Conservation (phyloP, 805 yeast species). For the Saccharomycopsis vini region DNA sequence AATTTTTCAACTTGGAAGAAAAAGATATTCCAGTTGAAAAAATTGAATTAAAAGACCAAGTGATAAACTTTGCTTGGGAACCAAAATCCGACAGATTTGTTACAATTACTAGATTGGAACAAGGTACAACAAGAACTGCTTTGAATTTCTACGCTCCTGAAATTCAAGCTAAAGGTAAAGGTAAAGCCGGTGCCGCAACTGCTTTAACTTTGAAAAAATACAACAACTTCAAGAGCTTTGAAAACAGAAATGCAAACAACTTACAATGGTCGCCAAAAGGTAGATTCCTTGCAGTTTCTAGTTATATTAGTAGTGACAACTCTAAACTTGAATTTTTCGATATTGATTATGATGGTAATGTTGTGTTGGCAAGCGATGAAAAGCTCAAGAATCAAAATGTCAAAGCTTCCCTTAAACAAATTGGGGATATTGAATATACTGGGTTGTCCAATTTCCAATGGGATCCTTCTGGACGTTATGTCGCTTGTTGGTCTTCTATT, state of each 20-base stretch:
- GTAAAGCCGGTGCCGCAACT: constrained; percentile 31
- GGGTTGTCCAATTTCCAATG: constrained; percentile 81
- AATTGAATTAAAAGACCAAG: constrained; percentile 84
- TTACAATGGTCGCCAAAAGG: constrained; percentile 90
- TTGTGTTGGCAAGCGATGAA: constrained; percentile 28
- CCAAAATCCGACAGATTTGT: constrained; percentile 85
- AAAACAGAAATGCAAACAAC: constrained; percentile 59
- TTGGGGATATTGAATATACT: constrained; percentile 55
- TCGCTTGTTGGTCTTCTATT: constrained; percentile 79
- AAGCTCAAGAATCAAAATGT: constrained; percentile 34
- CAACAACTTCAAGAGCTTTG: constrained; percentile 49
- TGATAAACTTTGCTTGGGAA: constrained; percentile 90
- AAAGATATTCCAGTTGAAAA: constrained; percentile 92
- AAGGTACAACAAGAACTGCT: constrained; percentile 49
- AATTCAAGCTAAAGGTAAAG: constrained; percentile 42
- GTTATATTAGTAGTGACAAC: constrained; percentile 34
- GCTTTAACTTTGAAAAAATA: constrained; percentile 39
- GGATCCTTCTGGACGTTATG: constrained; percentile 94
- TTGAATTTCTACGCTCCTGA: constrained; percentile 82
- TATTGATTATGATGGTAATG: constrained; percentile 69
- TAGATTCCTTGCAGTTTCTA: constrained; percentile 59
- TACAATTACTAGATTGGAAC: constrained; percentile 57
- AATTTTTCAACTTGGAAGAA: constrained; percentile 80
- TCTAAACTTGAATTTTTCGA: constrained; percentile 83
- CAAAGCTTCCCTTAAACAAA: constrained; percentile 48